Evolutionary conservation across 768 basidiomycete genomes (phyloP).

Genomic region (Mycena polygramma): DNA sequence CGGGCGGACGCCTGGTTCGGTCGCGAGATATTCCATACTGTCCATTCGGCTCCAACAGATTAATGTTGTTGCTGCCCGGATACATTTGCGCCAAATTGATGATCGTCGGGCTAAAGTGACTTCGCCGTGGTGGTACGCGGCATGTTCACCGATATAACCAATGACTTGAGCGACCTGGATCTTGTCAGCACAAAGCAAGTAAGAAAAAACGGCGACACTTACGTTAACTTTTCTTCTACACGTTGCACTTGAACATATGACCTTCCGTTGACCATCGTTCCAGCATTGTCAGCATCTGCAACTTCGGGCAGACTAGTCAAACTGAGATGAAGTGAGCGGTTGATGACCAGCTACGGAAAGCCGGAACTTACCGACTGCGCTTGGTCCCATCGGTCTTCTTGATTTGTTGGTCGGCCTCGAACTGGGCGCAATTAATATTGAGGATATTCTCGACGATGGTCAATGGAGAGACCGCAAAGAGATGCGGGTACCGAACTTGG

Average conservation of each 20-base stretch:
- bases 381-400: slow-evolving; percentile 97
- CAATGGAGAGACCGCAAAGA: slow-evolving; percentile 71
- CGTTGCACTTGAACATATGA: slow-evolving; percentile 97
- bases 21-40: slow-evolving; percentile 98
- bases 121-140: slow-evolving; percentile 98
- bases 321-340: slow-evolving; percentile 53
- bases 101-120: slow-evolving; percentile 88
- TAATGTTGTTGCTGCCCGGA: slow-evolving; percentile 96
- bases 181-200: not conserved
- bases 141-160: slow-evolving; percentile 94
- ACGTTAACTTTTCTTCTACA: slow-evolving; percentile 95
- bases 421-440: slow-evolving; percentile 97
- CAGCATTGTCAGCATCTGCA: slow-evolving; percentile 97
- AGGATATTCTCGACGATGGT: slow-evolving; percentile 94
- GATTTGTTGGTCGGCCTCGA: slow-evolving; percentile 95
- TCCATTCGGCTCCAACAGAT: slow-evolving; percentile 88
- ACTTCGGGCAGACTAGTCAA: slow-evolving; percentile 93
- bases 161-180: slow-evolving; percentile 90
- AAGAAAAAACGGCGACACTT: not conserved
- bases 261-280: slow-evolving; percentile 95
- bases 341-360: not conserved
- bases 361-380: slow-evolving; percentile 76
- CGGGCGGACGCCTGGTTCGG: slow-evolving; percentile 93
- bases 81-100: slow-evolving; percentile 94
- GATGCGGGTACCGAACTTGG: slow-evolving; percentile 83